These are phyloP conservation scores for Leccinum subrobustum DNA, from an alignment of 1,284 basidiomycete species.

Conservation along the genomic window DNA sequence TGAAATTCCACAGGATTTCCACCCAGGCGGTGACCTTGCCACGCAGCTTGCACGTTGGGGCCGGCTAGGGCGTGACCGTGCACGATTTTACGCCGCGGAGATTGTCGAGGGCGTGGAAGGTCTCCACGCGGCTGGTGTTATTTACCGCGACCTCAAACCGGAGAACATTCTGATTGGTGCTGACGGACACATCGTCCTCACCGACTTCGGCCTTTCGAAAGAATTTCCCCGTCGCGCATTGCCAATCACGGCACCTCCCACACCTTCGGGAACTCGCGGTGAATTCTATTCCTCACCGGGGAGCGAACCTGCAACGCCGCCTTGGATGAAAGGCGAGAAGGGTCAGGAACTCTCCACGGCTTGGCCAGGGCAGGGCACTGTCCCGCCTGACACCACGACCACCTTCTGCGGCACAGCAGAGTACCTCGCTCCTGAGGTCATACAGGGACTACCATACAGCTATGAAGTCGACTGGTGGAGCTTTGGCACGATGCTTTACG, in stretches of 20 bases:
- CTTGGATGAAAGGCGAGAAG: constrained; percentile 70
- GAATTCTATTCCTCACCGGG: constrained; percentile 50
- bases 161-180: constrained; percentile 94
- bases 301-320: constrained; percentile 52
- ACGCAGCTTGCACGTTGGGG: constrained; percentile 96
- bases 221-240: constrained; percentile 66
- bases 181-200: constrained; percentile 93
- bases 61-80: constrained; percentile 85
- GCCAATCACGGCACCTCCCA: constrained; percentile 51
- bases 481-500: constrained; percentile 95
- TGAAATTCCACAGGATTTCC: constrained; percentile 70
- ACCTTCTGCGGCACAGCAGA: constrained; percentile 93
- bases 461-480: constrained; percentile 99
- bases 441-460: constrained; percentile 87
- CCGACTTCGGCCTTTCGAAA: constrained; percentile 92
- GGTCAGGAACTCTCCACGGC: constrained; percentile 46
- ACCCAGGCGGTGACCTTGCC: constrained; percentile 94
- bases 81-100: constrained; percentile 94
- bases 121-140: constrained; percentile 82
- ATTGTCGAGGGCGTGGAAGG: constrained; percentile 95
- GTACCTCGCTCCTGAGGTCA: constrained; percentile 93
- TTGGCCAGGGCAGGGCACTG: constrained; percentile 53
- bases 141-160: constrained; percentile 89
- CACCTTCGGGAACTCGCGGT: constrained; percentile 50
- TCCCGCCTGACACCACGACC: constrained; percentile 62